Evolutionary conservation across 129 eudicot species (phyloP).

Genomic region (Flaveria trinervia): DNA sequence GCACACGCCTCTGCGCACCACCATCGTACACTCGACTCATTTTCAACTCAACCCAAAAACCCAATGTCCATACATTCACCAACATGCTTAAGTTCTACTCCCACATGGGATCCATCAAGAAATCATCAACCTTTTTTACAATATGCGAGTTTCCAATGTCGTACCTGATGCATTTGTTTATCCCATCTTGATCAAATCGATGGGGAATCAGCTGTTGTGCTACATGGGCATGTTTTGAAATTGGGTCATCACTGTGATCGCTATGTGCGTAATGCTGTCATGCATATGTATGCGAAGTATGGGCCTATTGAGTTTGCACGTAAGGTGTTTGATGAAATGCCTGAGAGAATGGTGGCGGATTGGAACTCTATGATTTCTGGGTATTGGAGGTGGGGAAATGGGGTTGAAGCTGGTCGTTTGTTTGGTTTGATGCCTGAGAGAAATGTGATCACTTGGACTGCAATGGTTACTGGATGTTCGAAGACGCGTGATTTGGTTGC

Average conservation of each 20-base stretch:
- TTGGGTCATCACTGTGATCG: constrained; percentile 51
- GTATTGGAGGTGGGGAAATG: constrained; percentile 74
- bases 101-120: constrained; percentile 41
- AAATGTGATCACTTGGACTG: constrained; percentile 82
- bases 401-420: constrained; percentile 55
- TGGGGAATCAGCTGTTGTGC: constrained; percentile 40
- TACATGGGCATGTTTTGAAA: constrained; percentile 63
- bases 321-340: constrained; percentile 73
- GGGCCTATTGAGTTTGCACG: constrained; percentile 63
- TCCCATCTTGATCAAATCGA: constrained; percentile 64
- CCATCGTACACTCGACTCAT: constrained; percentile 48
- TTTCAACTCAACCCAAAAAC: constrained; percentile 47
- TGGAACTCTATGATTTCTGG: constrained; percentile 87
- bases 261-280: constrained; percentile 58
- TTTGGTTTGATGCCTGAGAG: constrained; percentile 63
- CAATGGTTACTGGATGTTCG: constrained; percentile 77
- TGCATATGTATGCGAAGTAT: constrained; percentile 57
- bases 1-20: constrained; percentile 76
- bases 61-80: constrained; percentile 54
- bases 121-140: constrained; percentile 38
- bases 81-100: constrained; percentile 68
- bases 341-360: constrained; percentile 62
- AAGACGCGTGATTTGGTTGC: constrained; percentile 50
- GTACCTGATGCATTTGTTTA: constrained; percentile 60
- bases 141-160: constrained; percentile 44